Evolutionary conservation across 169 alveolate species (phyloP).

Genomic region (Amoebophrya sp.): DNA sequence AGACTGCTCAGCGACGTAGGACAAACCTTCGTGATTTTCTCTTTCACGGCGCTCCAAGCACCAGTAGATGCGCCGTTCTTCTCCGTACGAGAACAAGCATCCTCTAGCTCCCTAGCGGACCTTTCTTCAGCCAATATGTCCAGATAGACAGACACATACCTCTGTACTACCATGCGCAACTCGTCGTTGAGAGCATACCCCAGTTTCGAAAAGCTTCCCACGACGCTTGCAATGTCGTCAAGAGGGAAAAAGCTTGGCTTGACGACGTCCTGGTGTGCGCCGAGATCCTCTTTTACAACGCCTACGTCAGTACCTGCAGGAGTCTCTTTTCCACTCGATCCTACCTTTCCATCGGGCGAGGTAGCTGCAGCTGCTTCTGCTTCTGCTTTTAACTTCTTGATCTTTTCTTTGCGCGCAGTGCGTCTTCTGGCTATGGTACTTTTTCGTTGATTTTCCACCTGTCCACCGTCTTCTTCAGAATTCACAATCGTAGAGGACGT

Average conservation of each 20-base stretch:
- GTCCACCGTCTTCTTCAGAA: background rate
- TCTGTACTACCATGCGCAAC: too few relatives aligned
- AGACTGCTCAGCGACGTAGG: too few relatives aligned
- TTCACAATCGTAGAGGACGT: background rate
- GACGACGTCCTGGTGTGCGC: background rate
- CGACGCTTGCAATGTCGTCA: background rate
- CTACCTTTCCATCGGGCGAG: too few relatives aligned
- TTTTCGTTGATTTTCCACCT: background rate
- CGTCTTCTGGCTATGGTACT: background rate
- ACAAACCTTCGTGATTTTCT: too few relatives aligned
- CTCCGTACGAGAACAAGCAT: too few relatives aligned
- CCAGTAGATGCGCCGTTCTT: too few relatives aligned
- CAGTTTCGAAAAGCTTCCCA: background rate
- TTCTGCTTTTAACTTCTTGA: background rate
- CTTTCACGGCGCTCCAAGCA: too few relatives aligned
- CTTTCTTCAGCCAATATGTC: too few relatives aligned
- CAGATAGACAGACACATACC: too few relatives aligned
- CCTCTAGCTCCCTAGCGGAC: too few relatives aligned
- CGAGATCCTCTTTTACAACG: background rate
- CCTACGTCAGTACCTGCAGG: background rate
- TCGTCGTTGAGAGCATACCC: background rate
- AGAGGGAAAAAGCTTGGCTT: background rate
- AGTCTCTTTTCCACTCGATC: background rate
- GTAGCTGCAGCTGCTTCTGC: background rate
- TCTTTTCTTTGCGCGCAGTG: background rate